Base-by-base conservation (phyloP, 2,329 filamentous ascomycete genomes). In the Pseudocercospora eumusae region DNA sequence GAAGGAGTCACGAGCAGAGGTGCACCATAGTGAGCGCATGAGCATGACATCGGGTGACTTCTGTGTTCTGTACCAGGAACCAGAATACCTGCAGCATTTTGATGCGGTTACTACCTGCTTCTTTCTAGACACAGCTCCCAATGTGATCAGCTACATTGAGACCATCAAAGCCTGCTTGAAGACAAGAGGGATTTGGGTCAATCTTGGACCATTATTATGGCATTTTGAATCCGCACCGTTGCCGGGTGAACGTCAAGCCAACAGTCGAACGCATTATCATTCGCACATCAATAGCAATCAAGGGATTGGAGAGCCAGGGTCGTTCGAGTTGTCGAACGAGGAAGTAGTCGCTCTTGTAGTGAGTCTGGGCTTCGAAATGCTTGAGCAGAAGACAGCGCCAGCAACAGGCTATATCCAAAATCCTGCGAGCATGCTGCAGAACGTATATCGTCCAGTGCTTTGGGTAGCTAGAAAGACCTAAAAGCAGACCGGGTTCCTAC, bases 91-190 rank as follows among this genome's bases (percentile, higher is more conserved):
- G 8, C 82, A 82, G 0, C 71, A 76, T 0, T 98, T 92, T 75
- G 88, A 97, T 71, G 92, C 89, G 0, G 91, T 98, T 1, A 87
- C 91, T 0, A 91, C 90, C 2, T 90, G 96, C 10, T 99, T 98
- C 79, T 99, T 99, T 79, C 88, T 99, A 61, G 96, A 99, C 75
- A 99, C 95, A 1, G 95, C 95, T 2, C 93, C 93, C 1, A 98
- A 99, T 74, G 75, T 97, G 31, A 89, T 98, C 58, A 86, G 89
- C 1, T 99, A 99, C 73, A 85, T 99, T 33, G 88, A 96, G 73
- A 88, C 92, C 1, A 90, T 98, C 59, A 80, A 79, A 45, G 85
- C 90, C 72, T 96, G 93, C 71, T 83, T 99, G 55, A 86, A 84
- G 68, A 81, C 86, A 0, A 90, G 89, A 25, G 95, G 95, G 0